Percentiles rank a stretch among this genome's conserved stretches.
Evolutionary conservation across 2,329 filamentous ascomycete species (phyloP).

Genomic region (Huntiella savannae): DNA sequence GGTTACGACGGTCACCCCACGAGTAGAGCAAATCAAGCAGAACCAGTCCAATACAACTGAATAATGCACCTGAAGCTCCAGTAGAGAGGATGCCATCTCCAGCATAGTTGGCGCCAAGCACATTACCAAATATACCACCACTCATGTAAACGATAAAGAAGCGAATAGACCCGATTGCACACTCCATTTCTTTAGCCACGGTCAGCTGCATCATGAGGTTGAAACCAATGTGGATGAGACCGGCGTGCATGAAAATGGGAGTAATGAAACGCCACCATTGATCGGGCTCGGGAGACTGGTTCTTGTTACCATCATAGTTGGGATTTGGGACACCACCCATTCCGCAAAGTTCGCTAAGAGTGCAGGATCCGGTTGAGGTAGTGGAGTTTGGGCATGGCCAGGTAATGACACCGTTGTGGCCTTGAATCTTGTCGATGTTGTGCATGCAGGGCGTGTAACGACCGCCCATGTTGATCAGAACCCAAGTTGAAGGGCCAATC

Average conservation of each 20-base stretch:
- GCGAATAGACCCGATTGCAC: constrained; percentile 68
- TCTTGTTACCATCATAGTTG: constrained; percentile 29
- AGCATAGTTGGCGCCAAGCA: constrained; percentile 86
- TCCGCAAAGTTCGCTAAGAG: constrained; percentile 64
- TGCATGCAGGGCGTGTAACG: constrained; percentile 92
- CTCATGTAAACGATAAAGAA: constrained; percentile 81
- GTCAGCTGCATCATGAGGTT: constrained; percentile 85
- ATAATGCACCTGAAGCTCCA: constrained; percentile 76
- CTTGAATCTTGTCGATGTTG: constrained; percentile 47
- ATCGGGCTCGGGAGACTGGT: constrained; percentile 47
- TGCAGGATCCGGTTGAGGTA: constrained; percentile 40
- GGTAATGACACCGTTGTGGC: constrained; percentile 25
- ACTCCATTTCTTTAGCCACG: constrained; percentile 81
- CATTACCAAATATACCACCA: constrained; percentile 86
- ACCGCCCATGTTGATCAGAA: constrained; percentile 93
- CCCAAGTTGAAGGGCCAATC: constrained; percentile 80
- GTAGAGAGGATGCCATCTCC: constrained; percentile 64
- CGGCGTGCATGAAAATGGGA: constrained; percentile 89
- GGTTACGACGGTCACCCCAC: constrained; percentile 61
- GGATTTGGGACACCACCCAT: constrained; percentile 61
- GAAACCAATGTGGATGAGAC: constrained; percentile 86
- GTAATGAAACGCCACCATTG: constrained; percentile 96
- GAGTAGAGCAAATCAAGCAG: constrained; percentile 84
- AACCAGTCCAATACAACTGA: constrained; percentile 76
- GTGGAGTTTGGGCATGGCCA: constrained; percentile 77